These are phyloP conservation scores for Lactarius sp. DNA, from an alignment of 768 basidiomycete genomes.

Conservation along the genomic window DNA sequence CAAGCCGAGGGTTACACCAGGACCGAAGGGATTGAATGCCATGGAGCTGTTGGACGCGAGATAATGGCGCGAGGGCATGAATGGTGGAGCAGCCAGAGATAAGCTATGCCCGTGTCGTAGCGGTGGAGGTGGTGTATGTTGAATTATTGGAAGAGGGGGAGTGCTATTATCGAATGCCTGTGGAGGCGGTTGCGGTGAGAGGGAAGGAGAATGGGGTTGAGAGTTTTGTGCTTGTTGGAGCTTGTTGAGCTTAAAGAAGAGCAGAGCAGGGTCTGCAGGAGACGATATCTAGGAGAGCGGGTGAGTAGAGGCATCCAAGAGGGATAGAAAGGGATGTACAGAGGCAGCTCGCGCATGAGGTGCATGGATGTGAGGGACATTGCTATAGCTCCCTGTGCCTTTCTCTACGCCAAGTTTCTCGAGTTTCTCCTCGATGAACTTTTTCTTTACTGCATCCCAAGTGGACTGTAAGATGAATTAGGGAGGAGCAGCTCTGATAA, in stretches of 20 bases:
- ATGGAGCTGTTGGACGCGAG: constrained; percentile 35
- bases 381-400: constrained; percentile 45
- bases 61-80: constrained; percentile 35
- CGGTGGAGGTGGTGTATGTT: constrained; percentile 29
- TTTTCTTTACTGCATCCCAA: constrained; percentile 70
- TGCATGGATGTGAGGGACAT: constrained; percentile 57
- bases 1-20: constrained; percentile 48
- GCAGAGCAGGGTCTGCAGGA: constrained; percentile 79
- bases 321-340: constrained; percentile 43
- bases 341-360: constrained; percentile 82
- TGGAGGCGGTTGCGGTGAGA: constrained; percentile 57
- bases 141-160: constrained; percentile 45
- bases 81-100: constrained; percentile 61
- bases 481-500: constrained; percentile 9
- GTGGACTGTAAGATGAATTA: constrained; percentile 43
- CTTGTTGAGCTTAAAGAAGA: constrained; percentile 80
- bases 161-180: constrained; percentile 37
- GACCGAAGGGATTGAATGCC: constrained; percentile 63
- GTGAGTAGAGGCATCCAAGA: constrained; percentile 17
- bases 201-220: constrained; percentile 48
- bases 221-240: constrained; percentile 66
- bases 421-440: constrained; percentile 74
- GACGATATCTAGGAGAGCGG: constrained; percentile 64
- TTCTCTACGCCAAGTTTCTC: constrained; percentile 76
- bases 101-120: constrained; percentile 69